phyloP scores from a whole-genome alignment of 768 basidiomycete genomes.

The Lactarius tabidus region DNA sequence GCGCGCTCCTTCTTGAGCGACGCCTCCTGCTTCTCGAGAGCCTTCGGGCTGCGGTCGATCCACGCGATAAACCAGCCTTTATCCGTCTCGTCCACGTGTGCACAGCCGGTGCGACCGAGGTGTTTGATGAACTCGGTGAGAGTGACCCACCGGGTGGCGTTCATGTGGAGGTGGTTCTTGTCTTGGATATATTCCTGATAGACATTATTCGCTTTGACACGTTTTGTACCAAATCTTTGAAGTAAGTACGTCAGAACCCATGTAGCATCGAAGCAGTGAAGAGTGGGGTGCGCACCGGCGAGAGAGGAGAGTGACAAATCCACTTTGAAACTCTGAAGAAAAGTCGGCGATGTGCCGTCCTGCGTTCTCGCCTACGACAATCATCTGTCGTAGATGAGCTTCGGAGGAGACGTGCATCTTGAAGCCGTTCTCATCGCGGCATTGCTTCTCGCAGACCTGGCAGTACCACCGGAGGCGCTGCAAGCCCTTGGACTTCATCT shows the following conservation, averaged over 20 bases:
- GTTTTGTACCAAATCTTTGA: constrained; percentile 83
- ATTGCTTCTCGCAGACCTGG: constrained; percentile 99
- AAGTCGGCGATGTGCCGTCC: constrained; percentile 90
- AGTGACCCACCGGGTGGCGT: constrained; percentile 95
- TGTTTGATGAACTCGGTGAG: constrained; percentile 94
- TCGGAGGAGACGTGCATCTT: constrained; percentile 90
- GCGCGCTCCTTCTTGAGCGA: constrained; percentile 88
- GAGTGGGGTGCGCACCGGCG: constrained; percentile 53
- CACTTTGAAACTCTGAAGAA: constrained; percentile 82
- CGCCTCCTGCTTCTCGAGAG: constrained; percentile 88
- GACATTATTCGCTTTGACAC: constrained; percentile 90
- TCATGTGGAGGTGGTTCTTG: constrained; percentile 96
- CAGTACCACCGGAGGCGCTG: constrained; percentile 98
- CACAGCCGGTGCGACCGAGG: constrained; percentile 80
- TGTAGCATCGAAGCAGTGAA: constrained; percentile 5
- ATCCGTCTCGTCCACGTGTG: constrained; percentile 95
- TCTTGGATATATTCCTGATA: constrained; percentile 98
- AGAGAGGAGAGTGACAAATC: constrained; percentile 87
- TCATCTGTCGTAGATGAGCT: constrained; percentile 92
- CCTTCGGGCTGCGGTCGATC: constrained; percentile 96
- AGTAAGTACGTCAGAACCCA: constrained; percentile 8
- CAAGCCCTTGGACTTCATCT: constrained; percentile 96
- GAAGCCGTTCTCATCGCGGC: constrained; percentile 98
- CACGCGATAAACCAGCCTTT: constrained; percentile 97
- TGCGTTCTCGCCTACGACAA: constrained; percentile 93